Conservation (phyloP, 2,329 filamentous ascomycete genomes). For the Blastomyces silverae region DNA sequence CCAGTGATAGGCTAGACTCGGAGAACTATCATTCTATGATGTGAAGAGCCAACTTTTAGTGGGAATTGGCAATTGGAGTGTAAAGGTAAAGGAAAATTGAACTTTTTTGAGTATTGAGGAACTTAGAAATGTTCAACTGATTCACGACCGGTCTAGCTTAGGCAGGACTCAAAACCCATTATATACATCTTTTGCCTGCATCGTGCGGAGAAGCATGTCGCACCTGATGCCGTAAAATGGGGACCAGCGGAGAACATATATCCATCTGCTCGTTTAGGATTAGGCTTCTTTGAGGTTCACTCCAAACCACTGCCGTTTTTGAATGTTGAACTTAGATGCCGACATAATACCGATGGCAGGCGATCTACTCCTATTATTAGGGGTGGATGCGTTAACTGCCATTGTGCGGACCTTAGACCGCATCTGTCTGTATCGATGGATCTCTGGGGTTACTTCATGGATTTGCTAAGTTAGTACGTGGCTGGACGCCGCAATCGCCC, state of each 20-base stretch:
- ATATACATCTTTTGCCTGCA: neutral
- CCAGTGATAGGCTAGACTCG: conserved; percentile 35
- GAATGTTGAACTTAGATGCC: too few species aligned
- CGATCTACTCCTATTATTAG: too few species aligned
- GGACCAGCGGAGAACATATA: too few species aligned
- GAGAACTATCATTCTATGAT: conserved; percentile 16
- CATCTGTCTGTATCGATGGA: neutral
- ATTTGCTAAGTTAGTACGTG: neutral
- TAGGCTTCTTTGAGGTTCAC: too few species aligned
- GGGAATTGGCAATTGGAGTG: neutral
- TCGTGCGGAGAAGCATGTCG: neutral
- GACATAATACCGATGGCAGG: too few species aligned
- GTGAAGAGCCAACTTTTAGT: neutral
- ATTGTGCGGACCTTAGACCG: neutral
- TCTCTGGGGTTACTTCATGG: neutral
- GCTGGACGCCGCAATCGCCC: neutral
- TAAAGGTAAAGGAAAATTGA: neutral
- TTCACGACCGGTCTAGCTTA: neutral
- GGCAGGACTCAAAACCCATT: neutral
- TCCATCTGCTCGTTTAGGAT: too few species aligned
- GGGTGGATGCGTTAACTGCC: too few species aligned
- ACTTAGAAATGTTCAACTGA: neutral
- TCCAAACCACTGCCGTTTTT: too few species aligned
- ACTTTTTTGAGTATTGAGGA: neutral
- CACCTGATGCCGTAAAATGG: neutral